Percentiles rank a stretch among this genome's conserved stretches.
phyloP scores from a whole-genome alignment of 441 rosid species.

The Brassica hybrid region DNA sequence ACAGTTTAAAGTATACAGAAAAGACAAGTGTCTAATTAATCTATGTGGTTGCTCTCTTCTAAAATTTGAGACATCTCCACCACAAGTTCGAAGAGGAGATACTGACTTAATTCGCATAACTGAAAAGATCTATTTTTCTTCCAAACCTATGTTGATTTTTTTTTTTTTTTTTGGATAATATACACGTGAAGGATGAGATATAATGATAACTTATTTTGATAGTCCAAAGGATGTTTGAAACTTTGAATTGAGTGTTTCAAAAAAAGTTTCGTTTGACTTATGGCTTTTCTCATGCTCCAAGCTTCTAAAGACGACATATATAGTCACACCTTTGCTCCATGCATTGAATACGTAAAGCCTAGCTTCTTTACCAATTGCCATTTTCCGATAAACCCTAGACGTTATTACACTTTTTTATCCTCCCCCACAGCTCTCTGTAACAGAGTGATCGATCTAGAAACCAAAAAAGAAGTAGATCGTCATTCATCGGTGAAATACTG shows the following conservation, averaged over 20 bases:
- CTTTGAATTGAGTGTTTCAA: no score
- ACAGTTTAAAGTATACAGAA: constrained; percentile 41
- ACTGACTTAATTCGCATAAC: neutral
- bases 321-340: constrained; percentile 46
- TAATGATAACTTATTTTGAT: neutral
- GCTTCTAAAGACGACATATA: constrained; percentile 42
- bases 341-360: constrained; percentile 50
- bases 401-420: constrained; percentile 57
- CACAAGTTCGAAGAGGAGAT: constrained; percentile 10
- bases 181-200: neutral
- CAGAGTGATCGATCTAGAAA: constrained; percentile 59
- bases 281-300: constrained; percentile 63
- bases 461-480: constrained; percentile 4
- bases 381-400: constrained; percentile 61
- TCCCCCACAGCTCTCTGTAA: constrained; percentile 63
- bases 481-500: neutral
- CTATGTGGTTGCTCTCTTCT: neutral
- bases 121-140: neutral
- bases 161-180: no score
- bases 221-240: neutral
- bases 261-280: constrained; percentile 8
- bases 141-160: neutral
- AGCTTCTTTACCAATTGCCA: constrained; percentile 49
- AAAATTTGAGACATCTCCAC: constrained; percentile 23
- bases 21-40: constrained; percentile 30